Conservation (phyloP, 1,284 basidiomycete genomes). For the Schizopora paradoxa region DNA sequence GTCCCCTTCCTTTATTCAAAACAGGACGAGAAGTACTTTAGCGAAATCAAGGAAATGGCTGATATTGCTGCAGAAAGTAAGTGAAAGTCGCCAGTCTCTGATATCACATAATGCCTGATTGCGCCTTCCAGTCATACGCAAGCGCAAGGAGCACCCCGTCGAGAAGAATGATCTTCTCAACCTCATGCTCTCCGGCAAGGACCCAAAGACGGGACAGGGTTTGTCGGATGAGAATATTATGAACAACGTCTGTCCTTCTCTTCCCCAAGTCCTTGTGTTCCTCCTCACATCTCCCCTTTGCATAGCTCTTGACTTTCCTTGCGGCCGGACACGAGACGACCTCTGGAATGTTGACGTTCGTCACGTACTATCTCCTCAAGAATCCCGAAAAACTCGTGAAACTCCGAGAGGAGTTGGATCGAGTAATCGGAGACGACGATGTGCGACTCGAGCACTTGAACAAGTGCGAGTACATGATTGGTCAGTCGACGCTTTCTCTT, state of each 20-base stretch:
- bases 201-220: constrained; percentile 41
- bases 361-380: constrained; percentile 41
- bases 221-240: constrained; percentile 41
- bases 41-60: constrained; percentile 36
- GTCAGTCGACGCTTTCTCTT: constrained; percentile 20
- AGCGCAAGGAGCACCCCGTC: constrained; percentile 31
- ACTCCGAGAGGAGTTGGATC: constrained; percentile 42
- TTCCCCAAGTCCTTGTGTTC: background rate
- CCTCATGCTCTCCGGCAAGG: constrained; percentile 42
- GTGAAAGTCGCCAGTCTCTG: constrained; percentile 15
- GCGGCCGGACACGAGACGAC: constrained; percentile 51
- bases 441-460: constrained; percentile 35
- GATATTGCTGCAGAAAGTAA: constrained; percentile 36
- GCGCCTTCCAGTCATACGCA: constrained; percentile 30
- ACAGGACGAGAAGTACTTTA: constrained; percentile 36
- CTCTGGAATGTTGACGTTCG: constrained; percentile 37
- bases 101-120: constrained; percentile 12
- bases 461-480: constrained; percentile 40
- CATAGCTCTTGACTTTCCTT: constrained; percentile 47
- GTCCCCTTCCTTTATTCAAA: constrained; percentile 32
- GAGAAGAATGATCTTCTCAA: constrained; percentile 42
- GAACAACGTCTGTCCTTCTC: constrained; percentile 34
- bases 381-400: constrained; percentile 39
- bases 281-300: background rate
- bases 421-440: constrained; percentile 35